Percentiles rank a stretch among this genome's conserved stretches.
These are phyloP conservation scores for Hericium erinaceus DNA, from an alignment of 768 basidiomycete genomes.

Conservation along the genomic window DNA sequence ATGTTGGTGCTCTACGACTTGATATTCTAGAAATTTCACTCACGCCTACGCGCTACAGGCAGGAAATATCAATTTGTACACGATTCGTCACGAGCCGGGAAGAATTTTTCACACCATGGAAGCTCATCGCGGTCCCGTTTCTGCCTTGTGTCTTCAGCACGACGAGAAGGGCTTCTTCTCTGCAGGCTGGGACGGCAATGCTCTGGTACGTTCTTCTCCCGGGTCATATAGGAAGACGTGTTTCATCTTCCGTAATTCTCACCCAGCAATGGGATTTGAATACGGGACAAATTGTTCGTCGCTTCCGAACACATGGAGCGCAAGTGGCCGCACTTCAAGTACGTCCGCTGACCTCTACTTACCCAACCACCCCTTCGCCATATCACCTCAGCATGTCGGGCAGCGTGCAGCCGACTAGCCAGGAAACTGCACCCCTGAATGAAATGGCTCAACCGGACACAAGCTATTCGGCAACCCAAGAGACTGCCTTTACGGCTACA, in stretches of 20 bases:
- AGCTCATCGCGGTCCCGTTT: slow-evolving; percentile 76
- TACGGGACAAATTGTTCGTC: slow-evolving; percentile 70
- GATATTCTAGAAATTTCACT: background rate
- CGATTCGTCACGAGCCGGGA: slow-evolving; percentile 88
- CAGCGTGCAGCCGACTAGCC: background rate
- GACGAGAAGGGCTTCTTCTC: slow-evolving; percentile 84
- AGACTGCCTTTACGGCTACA: background rate
- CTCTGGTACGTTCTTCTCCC: slow-evolving; percentile 61
- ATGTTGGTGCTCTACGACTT: slow-evolving; percentile 41
- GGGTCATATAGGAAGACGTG: slow-evolving; percentile 99
- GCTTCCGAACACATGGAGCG: slow-evolving; percentile 72
- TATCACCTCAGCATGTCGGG: background rate
- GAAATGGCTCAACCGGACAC: background rate
- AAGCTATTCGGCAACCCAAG: background rate
- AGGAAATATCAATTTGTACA: slow-evolving; percentile 90
- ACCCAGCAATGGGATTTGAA: slow-evolving; percentile 97
- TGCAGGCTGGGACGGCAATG: slow-evolving; percentile 91
- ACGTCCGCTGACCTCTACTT: slow-evolving; percentile 44
- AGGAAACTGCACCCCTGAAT: background rate
- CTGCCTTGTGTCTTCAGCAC: slow-evolving; percentile 70
- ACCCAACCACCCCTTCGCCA: slow-evolving; percentile 15
- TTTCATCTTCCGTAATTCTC: slow-evolving; percentile 63
- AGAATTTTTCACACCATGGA: slow-evolving; percentile 60
- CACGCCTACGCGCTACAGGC: slow-evolving; percentile 34
- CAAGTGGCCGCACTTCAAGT: slow-evolving; percentile 79